Conservation (phyloP, 305 asterid genomes). For the Fraxinus baroniana region DNA sequence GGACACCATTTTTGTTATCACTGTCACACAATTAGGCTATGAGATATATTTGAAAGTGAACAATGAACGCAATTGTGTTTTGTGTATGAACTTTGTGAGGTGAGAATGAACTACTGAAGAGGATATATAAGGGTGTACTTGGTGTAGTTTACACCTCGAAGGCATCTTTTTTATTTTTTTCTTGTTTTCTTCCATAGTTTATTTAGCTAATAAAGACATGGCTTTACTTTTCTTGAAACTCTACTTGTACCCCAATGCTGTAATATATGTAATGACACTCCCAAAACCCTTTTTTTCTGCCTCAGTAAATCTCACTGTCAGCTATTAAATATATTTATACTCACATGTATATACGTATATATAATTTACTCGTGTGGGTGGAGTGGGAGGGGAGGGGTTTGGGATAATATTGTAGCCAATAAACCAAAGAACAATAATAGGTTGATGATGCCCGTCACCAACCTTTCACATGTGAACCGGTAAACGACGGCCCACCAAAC, state of each 20-base stretch:
- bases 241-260: conserved; percentile 24
- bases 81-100: conserved; percentile 42
- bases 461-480: conserved; percentile 68
- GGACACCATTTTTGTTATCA: conserved; percentile 52
- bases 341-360: neutral
- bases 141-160: conserved; percentile 29
- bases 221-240: conserved; percentile 49
- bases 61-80: conserved; percentile 9
- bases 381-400: neutral
- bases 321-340: neutral
- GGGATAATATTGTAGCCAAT: conserved; percentile 7
- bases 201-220: conserved; percentile 60
- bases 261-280: neutral
- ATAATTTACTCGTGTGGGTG: neutral
- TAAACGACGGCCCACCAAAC: conserved; percentile 64
- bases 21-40: conserved; percentile 5
- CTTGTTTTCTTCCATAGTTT: conserved; percentile 24
- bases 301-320: neutral
- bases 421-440: conserved; percentile 34
- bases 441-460: conserved; percentile 68
- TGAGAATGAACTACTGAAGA: conserved; percentile 46
- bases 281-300: neutral
- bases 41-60: neutral
- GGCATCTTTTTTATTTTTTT: conserved; percentile 22
- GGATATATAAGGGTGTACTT: conserved; percentile 46